Evolutionary conservation across 176 grass and related monocot genomes (phyloP), one percentile per base, ranked within the genome.

Genomic region (maize (Zea mays)): DNA sequence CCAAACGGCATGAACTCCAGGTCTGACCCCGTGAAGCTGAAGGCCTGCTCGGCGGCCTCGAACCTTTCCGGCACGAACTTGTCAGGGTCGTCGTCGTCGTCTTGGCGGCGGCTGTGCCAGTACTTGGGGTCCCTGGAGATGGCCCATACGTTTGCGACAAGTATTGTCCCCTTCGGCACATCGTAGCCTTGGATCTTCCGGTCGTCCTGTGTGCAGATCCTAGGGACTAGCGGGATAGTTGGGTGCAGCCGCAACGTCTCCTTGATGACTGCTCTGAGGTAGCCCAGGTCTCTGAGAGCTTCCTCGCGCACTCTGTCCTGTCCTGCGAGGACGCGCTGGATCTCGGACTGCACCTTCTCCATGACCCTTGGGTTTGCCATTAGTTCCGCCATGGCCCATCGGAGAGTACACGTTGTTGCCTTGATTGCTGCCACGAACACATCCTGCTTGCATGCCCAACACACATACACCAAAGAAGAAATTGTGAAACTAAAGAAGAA

Each of bases 11-110:
- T 46, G 81, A 69, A 73, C 45, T 80, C 75, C 3, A 80, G 84
- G 57, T 80, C 52, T 10, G 6, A 46, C 11, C 85, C 80, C 6
- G 52, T 62, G 5, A 67, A 65, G 52, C 75, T 69, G 0, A 62
- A 40, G 5, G 4, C 8, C 1, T 20, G 0, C 1, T 62, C 55
- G 35, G 16, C 62, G 21, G 19, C 42, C n/a, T 70, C 62, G 19
- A 88, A 88, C 59, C 86, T 72, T 76, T 84, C 86, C 4, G 86
- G 86, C 38, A 48, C 12, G 8, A 88, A 88, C 19, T 35, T 76
- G 3, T 64, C 49, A 8, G n/a, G n/a, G n/a, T n/a, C n/a, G n/a
- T n/a, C n/a, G n/a, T n/a, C n/a, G n/a, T n/a, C n/a, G n/a, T n/a
- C n/a, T n/a, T n/a, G n/a, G n/a, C n/a, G n/a, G n/a, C n/a, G n/a